A percentile compares a stretch with the other conserved stretches of the same genome.
Conservation (phyloP, 768 basidiomycete genomes). For the Lyophyllum semitale region DNA sequence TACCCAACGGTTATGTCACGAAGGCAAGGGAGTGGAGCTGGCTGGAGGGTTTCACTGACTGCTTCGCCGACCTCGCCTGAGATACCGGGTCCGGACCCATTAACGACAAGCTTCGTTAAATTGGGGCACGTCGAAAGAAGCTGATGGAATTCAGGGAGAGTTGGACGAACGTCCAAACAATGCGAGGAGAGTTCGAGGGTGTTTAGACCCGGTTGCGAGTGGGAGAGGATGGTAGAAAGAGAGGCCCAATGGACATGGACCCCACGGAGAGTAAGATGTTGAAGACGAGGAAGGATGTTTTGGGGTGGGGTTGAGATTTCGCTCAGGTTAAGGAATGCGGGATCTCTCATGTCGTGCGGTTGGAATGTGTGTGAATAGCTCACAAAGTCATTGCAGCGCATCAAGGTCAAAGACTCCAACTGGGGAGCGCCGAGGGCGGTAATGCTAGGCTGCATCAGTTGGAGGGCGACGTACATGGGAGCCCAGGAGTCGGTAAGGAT, state of each 20-base stretch:
- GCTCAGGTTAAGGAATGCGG: slow-evolving; percentile 32
- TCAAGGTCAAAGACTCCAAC: slow-evolving; percentile 53
- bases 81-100: slow-evolving; percentile 46
- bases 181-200: slow-evolving; percentile 55
- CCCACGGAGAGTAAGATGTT: slow-evolving; percentile 52
- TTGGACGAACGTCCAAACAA: slow-evolving; percentile 55
- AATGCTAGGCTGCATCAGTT: slow-evolving; percentile 40
- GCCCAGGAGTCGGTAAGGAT: slow-evolving; percentile 59
- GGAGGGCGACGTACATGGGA: slow-evolving; percentile 57
- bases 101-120: slow-evolving; percentile 45
- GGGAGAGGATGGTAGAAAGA: slow-evolving; percentile 39
- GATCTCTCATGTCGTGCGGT: slow-evolving; percentile 38
- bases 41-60: slow-evolving; percentile 23
- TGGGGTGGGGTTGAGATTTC: slow-evolving; percentile 14
- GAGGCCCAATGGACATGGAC: slow-evolving; percentile 58
- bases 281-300: slow-evolving; percentile 43
- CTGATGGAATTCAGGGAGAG: slow-evolving; percentile 39
- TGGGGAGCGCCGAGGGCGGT: slow-evolving; percentile 35
- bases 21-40: slow-evolving; percentile 40
- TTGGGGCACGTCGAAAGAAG: slow-evolving; percentile 42
- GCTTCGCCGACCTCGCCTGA: slow-evolving; percentile 26
- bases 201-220: slow-evolving; percentile 37
- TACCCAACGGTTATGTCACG: slow-evolving; percentile 45
- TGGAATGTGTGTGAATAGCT: slow-evolving; percentile 46
- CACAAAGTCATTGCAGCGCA: slow-evolving; percentile 62